phyloP scores from a whole-genome alignment of 495 filamentous ascomycete genomes.

The Parmelia sp. region DNA sequence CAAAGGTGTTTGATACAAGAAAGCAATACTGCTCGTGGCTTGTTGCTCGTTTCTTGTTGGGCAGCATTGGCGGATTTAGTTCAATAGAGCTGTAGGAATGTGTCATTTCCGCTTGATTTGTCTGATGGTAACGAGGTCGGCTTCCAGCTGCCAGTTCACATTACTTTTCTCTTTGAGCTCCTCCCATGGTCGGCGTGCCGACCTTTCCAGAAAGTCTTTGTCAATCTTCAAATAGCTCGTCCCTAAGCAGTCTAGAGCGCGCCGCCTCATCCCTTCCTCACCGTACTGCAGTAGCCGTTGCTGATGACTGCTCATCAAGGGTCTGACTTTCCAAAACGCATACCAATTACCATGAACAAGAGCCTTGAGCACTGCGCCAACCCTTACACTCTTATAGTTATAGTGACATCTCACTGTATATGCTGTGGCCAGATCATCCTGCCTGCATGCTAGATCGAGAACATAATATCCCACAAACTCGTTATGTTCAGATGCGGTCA shows the following conservation, averaged over 20 bases:
- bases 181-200: slow-evolving; percentile 58
- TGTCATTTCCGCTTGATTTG: slow-evolving; percentile 39
- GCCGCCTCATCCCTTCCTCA: slow-evolving; percentile 58
- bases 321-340: slow-evolving; percentile 63
- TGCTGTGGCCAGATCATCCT: slow-evolving; percentile 66
- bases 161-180: slow-evolving; percentile 56
- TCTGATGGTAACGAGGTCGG: slow-evolving; percentile 63
- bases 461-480: slow-evolving; percentile 77
- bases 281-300: slow-evolving; percentile 73
- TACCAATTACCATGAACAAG: slow-evolving; percentile 78
- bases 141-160: slow-evolving; percentile 74
- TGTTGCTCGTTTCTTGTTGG: too few species aligned
- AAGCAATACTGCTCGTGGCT: background rate
- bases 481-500: slow-evolving; percentile 60
- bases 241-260: slow-evolving; percentile 77
- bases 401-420: slow-evolving; percentile 54
- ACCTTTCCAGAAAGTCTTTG: slow-evolving; percentile 49
- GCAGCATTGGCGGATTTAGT: too few species aligned
- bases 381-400: slow-evolving; percentile 50
- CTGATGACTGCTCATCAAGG: slow-evolving; percentile 67
- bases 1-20: too few species aligned
- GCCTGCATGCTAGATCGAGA: slow-evolving; percentile 81
- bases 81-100: background rate
- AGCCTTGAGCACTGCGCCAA: slow-evolving; percentile 62
- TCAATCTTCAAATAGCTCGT: slow-evolving; percentile 71